phyloP scores from a whole-genome alignment of 345 rosid species.

The Corymbia maculata region DNA sequence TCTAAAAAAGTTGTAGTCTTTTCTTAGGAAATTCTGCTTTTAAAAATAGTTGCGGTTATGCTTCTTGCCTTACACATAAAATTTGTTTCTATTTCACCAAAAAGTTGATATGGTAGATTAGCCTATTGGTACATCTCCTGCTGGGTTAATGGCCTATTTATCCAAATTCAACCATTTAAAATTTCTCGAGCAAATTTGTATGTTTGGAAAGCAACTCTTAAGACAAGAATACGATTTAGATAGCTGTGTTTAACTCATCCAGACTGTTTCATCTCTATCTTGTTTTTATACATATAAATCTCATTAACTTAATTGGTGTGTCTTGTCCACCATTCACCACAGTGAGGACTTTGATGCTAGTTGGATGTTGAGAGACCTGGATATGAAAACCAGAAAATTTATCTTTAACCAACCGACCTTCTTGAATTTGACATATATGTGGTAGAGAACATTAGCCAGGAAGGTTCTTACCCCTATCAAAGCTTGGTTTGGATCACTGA shows the following conservation, averaged over 20 bases:
- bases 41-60: background rate
- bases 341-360: background rate
- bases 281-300: background rate
- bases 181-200: background rate
- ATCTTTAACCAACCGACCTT: background rate
- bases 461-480: background rate
- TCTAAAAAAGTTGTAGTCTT: background rate
- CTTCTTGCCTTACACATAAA: background rate
- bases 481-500: background rate
- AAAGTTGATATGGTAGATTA: background rate
- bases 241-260: background rate
- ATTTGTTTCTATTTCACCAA: background rate
- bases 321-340: background rate
- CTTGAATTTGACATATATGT: background rate
- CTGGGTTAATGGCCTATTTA: background rate
- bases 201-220: background rate
- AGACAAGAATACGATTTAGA: background rate
- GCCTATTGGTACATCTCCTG: background rate
- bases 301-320: background rate
- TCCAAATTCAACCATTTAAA: background rate
- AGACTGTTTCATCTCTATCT: background rate
- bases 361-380: background rate
- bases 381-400: background rate
- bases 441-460: background rate
- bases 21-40: background rate